Conservation (phyloP, 2,329 filamentous ascomycete species). For the Verticillium nonalfalfae region DNA sequence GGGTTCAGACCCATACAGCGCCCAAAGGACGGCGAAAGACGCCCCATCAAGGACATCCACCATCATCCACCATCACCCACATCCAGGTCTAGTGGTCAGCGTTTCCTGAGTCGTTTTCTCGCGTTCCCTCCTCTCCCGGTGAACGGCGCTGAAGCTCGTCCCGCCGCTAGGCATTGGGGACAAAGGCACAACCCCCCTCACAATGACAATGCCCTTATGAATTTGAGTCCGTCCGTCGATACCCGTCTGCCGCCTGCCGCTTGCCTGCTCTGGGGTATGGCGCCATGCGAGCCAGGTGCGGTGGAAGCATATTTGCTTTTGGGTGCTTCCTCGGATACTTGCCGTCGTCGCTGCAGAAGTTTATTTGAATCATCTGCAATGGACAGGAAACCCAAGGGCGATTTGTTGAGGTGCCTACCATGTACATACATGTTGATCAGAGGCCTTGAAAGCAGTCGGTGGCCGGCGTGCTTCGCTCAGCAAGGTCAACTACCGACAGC, state of each 20-base stretch:
- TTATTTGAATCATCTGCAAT: not conserved
- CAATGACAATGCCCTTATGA: not conserved
- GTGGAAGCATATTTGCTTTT: not conserved
- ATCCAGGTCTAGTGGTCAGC: too few relatives aligned
- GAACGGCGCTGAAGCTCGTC: too few relatives aligned
- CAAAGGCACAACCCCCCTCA: not conserved
- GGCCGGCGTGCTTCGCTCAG: not conserved
- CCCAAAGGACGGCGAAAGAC: too few relatives aligned
- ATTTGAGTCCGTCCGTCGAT: not conserved
- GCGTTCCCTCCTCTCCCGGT: too few relatives aligned
- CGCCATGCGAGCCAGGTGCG: not conserved
- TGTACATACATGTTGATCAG: not conserved
- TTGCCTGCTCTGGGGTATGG: not conserved
- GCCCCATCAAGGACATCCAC: too few relatives aligned
- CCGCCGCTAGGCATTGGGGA: not conserved
- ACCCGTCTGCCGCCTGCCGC: not conserved
- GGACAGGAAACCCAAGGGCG: not conserved
- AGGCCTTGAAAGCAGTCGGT: not conserved
- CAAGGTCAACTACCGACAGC: not conserved
- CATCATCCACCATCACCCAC: too few relatives aligned
- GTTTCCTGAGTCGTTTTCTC: too few relatives aligned
- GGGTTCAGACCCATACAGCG: too few relatives aligned
- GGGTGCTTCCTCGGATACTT: not conserved
- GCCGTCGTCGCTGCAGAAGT: not conserved
- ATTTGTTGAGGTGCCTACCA: not conserved